A percentile compares a stretch with the other conserved stretches of the same genome.
Conservation (phyloP, 192 early-diverging fungal genomes). For the Coemansia umbellata region DNA sequence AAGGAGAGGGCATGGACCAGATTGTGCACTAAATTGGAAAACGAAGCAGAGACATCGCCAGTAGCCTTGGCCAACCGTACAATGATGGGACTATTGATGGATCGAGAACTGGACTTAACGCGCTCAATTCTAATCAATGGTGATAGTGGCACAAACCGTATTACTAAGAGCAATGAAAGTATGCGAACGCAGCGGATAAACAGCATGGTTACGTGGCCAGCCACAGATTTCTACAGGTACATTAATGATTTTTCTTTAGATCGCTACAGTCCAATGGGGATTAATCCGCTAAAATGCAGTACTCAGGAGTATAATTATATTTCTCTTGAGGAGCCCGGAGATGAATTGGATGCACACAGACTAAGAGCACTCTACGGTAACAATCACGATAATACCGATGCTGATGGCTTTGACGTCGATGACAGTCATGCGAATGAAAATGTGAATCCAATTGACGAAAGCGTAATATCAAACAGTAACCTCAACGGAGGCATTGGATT, state of each 20-base stretch:
- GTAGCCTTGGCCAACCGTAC: conserved; percentile 10
- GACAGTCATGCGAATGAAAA: background rate
- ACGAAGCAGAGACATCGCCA: background rate
- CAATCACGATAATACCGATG: background rate
- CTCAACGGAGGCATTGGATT: conserved; percentile 38
- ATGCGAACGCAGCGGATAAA: background rate
- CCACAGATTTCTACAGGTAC: conserved; percentile 11
- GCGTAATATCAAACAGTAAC: conserved; percentile 15
- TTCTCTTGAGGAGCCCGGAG: conserved; percentile 28
- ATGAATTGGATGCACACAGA: conserved; percentile 23
- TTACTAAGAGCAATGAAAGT: background rate
- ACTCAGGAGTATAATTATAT: background rate
- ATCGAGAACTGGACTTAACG: conserved; percentile 11
- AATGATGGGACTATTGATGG: conserved; percentile 11
- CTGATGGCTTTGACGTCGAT: background rate
- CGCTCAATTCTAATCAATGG: conserved; percentile 17
- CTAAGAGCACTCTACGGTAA: conserved; percentile 1
- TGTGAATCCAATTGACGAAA: background rate
- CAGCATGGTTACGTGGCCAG: conserved; percentile 16
- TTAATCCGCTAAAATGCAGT: background rate
- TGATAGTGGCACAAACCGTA: background rate
- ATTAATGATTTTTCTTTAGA: background rate
- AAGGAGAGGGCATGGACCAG: background rate
- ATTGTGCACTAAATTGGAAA: background rate
- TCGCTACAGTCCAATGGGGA: conserved; percentile 5